phyloP scores from a whole-genome alignment of 2,329 filamentous ascomycete genomes.

The Sporothrix brasiliensis region DNA sequence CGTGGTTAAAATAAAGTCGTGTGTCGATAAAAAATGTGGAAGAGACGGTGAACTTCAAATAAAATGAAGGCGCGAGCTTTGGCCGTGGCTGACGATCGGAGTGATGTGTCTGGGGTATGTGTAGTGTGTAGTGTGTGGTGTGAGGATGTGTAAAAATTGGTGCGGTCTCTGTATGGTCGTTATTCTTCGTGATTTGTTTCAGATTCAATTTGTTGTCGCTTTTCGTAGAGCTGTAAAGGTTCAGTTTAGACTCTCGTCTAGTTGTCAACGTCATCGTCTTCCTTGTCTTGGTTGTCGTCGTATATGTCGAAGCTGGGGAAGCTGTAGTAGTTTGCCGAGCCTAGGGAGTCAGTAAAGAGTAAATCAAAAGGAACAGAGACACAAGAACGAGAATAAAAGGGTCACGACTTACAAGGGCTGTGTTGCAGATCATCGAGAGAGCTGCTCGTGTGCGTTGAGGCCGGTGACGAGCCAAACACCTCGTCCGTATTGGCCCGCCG shows the following conservation, averaged over 20 bases:
- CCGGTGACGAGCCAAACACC: slow-evolving; percentile 35
- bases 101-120: slow-evolving; percentile 16
- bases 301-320: slow-evolving; percentile 74
- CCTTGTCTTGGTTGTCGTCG: slow-evolving; percentile 52
- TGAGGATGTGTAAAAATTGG: not conserved
- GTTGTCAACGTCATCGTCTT: slow-evolving; percentile 43
- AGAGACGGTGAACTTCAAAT: not conserved
- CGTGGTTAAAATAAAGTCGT: slow-evolving; percentile 15
- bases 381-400: not conserved
- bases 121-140: not conserved
- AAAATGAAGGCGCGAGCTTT: not conserved
- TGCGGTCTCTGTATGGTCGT: not conserved
- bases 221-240: too few species aligned
- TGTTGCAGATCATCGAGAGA: slow-evolving; percentile 40
- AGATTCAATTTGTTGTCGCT: too few species aligned
- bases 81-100: not conserved
- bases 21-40: not conserved
- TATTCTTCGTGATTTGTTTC: too few species aligned
- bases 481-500: slow-evolving; percentile 30
- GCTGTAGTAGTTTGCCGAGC: slow-evolving; percentile 66
- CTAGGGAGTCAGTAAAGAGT: slow-evolving; percentile 34
- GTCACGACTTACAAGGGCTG: slow-evolving; percentile 21
- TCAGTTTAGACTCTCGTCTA: slow-evolving; percentile 24
- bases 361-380: not conserved
- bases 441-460: slow-evolving; percentile 38